phyloP scores from a whole-genome alignment of 2,329 filamentous ascomycete genomes.

The Colletotrichum sp. region DNA sequence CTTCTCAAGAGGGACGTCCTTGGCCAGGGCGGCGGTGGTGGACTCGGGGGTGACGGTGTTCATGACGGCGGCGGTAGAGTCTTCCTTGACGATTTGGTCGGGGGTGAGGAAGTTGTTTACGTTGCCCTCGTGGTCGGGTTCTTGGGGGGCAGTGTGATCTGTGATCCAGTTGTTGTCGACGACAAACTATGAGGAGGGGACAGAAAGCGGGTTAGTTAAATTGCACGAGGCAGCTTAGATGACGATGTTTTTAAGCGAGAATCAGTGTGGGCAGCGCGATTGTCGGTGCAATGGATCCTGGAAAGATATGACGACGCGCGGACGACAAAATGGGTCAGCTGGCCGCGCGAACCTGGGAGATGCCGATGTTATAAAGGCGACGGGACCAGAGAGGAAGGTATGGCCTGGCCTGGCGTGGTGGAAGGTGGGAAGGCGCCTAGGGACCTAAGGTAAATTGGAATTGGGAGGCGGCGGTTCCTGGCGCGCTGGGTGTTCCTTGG shows the following conservation, averaged over 20 bases:
- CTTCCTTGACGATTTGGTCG: constrained; percentile 65
- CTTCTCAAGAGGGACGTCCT: constrained; percentile 40
- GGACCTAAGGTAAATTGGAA: constrained; percentile 12
- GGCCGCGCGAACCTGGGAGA: constrained; percentile 13
- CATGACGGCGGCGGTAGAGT: constrained; percentile 57
- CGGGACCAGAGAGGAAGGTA: neutral
- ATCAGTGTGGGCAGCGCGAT: constrained; percentile 14
- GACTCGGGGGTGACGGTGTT: constrained; percentile 74
- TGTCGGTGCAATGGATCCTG: constrained; percentile 14
- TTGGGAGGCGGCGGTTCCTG: constrained; percentile 19
- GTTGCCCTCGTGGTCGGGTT: constrained; percentile 83
- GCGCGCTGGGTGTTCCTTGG: neutral
- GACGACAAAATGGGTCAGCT: constrained; percentile 7
- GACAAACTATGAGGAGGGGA: constrained; percentile 72
- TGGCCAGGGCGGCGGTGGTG: constrained; percentile 74
- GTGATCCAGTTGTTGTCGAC: constrained; percentile 91
- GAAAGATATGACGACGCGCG: constrained; percentile 20
- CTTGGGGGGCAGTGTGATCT: constrained; percentile 80
- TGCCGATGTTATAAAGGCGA: constrained; percentile 16
- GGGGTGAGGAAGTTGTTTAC: constrained; percentile 90
- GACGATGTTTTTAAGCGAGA: constrained; percentile 17
- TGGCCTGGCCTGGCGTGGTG: neutral
- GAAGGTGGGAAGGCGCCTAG: constrained; percentile 3
- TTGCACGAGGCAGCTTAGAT: neutral
- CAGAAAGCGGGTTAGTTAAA: constrained; percentile 18